A percentile compares a stretch with the other conserved stretches of the same genome.
Evolutionary conservation across 371 early-diverging fungal genomes (phyloP).

Genomic region (Conidiobolus incongruus): DNA sequence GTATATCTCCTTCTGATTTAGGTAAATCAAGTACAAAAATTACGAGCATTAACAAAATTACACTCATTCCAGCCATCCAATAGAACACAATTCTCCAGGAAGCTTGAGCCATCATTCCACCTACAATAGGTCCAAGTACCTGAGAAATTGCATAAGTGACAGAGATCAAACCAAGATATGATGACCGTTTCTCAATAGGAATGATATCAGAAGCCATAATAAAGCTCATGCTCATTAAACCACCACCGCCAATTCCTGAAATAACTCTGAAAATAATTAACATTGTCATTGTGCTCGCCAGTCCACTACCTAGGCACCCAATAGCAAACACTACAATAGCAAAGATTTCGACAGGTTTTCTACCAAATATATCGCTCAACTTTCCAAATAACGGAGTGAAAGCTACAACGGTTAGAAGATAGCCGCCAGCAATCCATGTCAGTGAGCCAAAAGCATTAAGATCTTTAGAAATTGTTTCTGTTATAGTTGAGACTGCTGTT

Average conservation of each 20-base stretch:
- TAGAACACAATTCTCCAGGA: conserved; percentile 11
- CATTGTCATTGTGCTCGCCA: conserved; percentile 21
- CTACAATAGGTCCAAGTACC: neutral
- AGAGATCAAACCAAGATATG: conserved; percentile 28
- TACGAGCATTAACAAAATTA: conserved; percentile 15
- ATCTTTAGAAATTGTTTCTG: neutral
- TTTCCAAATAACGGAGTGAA: conserved; percentile 4
- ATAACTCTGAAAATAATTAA: conserved; percentile 34
- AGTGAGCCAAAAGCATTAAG: neutral
- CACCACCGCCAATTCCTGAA: conserved; percentile 37
- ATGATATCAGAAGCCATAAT: conserved; percentile 50
- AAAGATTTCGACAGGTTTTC: conserved; percentile 21
- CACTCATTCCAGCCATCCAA: conserved; percentile 26
- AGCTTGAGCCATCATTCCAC: conserved; percentile 1
- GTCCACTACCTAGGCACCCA: conserved; percentile 36
- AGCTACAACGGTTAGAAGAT: neutral
- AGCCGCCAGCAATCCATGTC: conserved; percentile 1
- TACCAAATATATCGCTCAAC: conserved; percentile 31
- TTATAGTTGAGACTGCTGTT: neutral
- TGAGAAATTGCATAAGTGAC: conserved; percentile 36
- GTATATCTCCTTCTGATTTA: conserved; percentile 13
- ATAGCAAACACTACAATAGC: conserved; percentile 27
- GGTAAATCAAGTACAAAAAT: conserved; percentile 23
- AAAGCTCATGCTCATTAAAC: conserved; percentile 34
- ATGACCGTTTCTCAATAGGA: conserved; percentile 34